phyloP scores from a whole-genome alignment of 2,329 filamentous ascomycete species.

The Talaromyces verruculosus region DNA sequence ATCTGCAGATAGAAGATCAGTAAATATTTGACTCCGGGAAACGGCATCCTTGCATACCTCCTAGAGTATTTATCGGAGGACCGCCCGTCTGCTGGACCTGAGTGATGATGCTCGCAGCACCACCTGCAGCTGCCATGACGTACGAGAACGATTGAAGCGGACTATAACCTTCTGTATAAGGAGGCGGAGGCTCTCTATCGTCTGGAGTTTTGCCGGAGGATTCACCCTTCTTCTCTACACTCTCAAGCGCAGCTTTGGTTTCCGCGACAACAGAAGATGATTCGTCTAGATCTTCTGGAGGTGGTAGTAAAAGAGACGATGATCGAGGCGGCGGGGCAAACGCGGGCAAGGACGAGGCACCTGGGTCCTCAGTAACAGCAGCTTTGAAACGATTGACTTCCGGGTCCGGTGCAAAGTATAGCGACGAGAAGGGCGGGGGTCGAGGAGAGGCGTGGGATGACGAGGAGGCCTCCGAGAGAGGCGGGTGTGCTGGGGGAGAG shows the following conservation, averaged over 20 bases:
- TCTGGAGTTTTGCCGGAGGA: conserved; percentile 68
- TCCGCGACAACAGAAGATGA: conserved; percentile 61
- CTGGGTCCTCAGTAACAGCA: conserved; percentile 49
- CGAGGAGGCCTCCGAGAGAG: conserved; percentile 44
- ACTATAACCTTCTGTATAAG: conserved; percentile 91
- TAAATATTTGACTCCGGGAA: background rate
- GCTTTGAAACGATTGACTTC: conserved; percentile 42
- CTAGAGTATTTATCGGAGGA: conserved; percentile 82
- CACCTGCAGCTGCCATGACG: conserved; percentile 96
- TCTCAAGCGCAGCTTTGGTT: conserved; percentile 81
- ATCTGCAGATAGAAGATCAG: conserved; percentile 51
- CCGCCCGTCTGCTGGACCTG: conserved; percentile 91
- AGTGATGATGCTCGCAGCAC: conserved; percentile 97
- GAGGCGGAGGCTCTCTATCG: conserved; percentile 90
- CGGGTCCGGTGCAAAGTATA: conserved; percentile 55
- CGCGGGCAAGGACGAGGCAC: conserved; percentile 47
- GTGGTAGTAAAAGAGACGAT: conserved; percentile 30
- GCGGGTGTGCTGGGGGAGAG: conserved; percentile 41
- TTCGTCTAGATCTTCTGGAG: conserved; percentile 49
- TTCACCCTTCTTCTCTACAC: conserved; percentile 70
- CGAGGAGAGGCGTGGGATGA: conserved; percentile 53
- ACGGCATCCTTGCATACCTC: conserved; percentile 58
- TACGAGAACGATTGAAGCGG: conserved; percentile 90
- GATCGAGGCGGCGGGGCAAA: conserved; percentile 53
- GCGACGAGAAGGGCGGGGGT: conserved; percentile 64